These are phyloP conservation scores for Diplocarpon mali DNA, from an alignment of 2,329 filamentous ascomycete species.

Conservation along the genomic window DNA sequence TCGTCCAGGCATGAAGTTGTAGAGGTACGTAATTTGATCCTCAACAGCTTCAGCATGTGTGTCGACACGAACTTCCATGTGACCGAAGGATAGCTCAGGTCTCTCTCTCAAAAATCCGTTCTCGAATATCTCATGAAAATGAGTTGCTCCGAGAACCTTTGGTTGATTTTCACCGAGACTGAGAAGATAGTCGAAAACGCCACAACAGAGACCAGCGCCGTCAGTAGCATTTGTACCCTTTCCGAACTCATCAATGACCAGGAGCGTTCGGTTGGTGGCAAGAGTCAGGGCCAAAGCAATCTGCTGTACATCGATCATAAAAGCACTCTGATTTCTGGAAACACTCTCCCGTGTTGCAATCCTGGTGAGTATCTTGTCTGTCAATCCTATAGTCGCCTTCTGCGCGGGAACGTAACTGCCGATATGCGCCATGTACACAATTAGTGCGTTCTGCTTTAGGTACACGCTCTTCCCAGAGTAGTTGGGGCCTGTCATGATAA, in stretches of 20 bases:
- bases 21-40: constrained; percentile 63
- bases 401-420: constrained; percentile 85
- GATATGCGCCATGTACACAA: constrained; percentile 85
- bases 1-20: constrained; percentile 54
- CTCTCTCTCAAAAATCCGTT: constrained; percentile 42
- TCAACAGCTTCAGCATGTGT: constrained; percentile 37
- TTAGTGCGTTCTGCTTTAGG: constrained; percentile 82
- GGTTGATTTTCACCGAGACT: constrained; percentile 36
- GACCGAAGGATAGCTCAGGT: constrained; percentile 44
- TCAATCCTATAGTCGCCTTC: constrained; percentile 67
- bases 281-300: constrained; percentile 65
- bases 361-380: constrained; percentile 84
- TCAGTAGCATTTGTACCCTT: constrained; percentile 50
- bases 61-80: constrained; percentile 62
- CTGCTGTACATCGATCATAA: constrained; percentile 76
- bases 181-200: constrained; percentile 46
- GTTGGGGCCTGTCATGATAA: constrained; percentile 86
- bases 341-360: constrained; percentile 63
- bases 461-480: constrained; percentile 96
- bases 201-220: constrained; percentile 46
- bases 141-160: constrained; percentile 50
- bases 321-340: constrained; percentile 48
- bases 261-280: constrained; percentile 62
- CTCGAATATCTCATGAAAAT: constrained; percentile 65
- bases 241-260: constrained; percentile 89